Evolutionary conservation across 169 alveolate genomes (phyloP), one percentile per base, ranked within the genome.

Genomic region (Plasmodium yoelii): DNA sequence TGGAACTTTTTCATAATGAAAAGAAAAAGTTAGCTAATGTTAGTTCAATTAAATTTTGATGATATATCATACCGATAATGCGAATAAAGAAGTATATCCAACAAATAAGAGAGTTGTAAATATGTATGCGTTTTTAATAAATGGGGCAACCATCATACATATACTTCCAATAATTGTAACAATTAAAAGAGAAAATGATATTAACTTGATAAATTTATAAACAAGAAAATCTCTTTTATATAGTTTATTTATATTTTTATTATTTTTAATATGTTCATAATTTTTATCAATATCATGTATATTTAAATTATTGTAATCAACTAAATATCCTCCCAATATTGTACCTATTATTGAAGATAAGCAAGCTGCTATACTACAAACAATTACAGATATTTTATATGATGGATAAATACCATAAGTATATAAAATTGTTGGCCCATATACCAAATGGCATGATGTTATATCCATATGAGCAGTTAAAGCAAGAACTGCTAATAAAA

Each of bases 221-320:
- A 77, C 59, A 22, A 64, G 2, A 0, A 51, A 42, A 44, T 77
- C 80, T 12, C 64, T 77, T 64, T 46, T 77, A 15, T 77, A 77
- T 15, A 63, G 13, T 64, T 77, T 77, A 4, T 63, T 77, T 77
- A 49, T 77, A 57, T 63, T 77, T 24, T 77, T 60, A 63, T 64
- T 63, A 51, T 51, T 77, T n/a, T 77, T 77, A 49, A 77, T 77
- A 28, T 77, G 77, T 44, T 77, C 88, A 77, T 77, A 77, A 77
- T 77, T 63, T 44, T 63, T 77, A 44, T 77, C 88, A 2, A 77
- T 68, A 8, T 77, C 65, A 9, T 77, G 88, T 42, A 77, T 77
- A 28, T 77, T 77, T 34, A 77, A 42, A 22, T 77, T 64, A 44
- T 63, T 42, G 6, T 28, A 77, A 39, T 77, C 88, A 61, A 77